Evolutionary conservation across 2,329 filamentous ascomycete species (phyloP), one percentile per base, ranked within the genome.

Genomic region (Aschersonia sp.): DNA sequence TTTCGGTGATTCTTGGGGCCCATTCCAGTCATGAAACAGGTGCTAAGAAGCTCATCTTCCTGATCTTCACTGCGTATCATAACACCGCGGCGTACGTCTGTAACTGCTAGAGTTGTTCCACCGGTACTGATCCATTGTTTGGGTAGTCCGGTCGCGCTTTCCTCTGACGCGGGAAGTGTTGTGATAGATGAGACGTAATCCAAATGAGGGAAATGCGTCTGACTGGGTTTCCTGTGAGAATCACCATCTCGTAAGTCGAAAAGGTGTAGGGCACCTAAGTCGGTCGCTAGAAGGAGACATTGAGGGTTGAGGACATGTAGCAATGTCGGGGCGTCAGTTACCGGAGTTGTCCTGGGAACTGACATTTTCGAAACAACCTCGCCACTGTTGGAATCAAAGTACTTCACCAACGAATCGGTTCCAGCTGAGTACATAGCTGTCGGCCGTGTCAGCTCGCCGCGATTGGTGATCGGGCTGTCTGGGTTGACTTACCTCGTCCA

Each of bases 71-170:
- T 95, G 50, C 83, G 83, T 4, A 89, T 83, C 42, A 97, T 69
- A 5, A 96, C 86, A 11, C 90, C 90, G 44, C 86, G 76, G 30
- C 90, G 79, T 43, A 96, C 70, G 61, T 98, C 92, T 0, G 88
- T 94, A 39, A 96, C 82, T 1, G 88, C 87, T 22, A 98, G 69
- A 0, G 90, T 97, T 2, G 87, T 90, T 43, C 88, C 89, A 35
- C 92, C 92, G 0, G 89, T 96, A 39, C 85, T 92, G 46, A 96
- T 77, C 85, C 88, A 98, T 67, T 97, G 90, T 66, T 95, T 95
- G 57, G 86, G 81, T 62, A 86, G 90, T 5, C 89, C 89, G 14
- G 84, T 90, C 0, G 87, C 95, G 63, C 85, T 92, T 48, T 84
- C 79, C 32, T 81, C 75, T 2, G 84, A 83, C 0, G 89, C 76